These are phyloP conservation scores for Dictyostelium firmibasis DNA, from an alignment of 78 protist species.

Conservation along the genomic window DNA sequence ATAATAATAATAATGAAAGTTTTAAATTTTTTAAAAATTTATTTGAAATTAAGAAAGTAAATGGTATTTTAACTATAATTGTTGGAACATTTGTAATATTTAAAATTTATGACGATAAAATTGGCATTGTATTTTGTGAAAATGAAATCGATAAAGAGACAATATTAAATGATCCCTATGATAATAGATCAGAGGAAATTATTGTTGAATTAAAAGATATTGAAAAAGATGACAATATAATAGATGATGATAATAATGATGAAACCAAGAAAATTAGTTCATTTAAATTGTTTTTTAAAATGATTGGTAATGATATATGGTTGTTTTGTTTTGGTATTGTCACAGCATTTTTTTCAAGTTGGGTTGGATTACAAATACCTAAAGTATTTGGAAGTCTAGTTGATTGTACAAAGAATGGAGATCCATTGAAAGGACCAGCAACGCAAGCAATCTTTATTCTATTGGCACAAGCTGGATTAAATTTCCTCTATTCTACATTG, in stretches of 20 bases:
- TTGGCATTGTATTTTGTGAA: conserved; percentile 21
- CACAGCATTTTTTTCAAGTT: conserved; percentile 50
- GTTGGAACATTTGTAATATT: conserved; percentile 3
- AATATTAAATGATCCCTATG: neutral
- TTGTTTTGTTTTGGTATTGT: conserved; percentile 29
- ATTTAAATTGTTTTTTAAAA: conserved; percentile 24
- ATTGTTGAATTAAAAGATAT: neutral
- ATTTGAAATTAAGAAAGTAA: neutral
- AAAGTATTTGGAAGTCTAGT: conserved; percentile 62
- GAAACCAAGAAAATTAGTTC: neutral
- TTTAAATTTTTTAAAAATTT: neutral
- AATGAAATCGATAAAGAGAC: neutral
- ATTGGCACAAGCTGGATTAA: conserved; percentile 9
- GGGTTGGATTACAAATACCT: conserved; percentile 66
- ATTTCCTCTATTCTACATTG: conserved; percentile 25
- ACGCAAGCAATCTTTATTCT: conserved; percentile 14
- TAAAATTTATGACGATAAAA: conserved; percentile 7
- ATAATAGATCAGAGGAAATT: neutral
- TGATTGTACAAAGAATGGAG: conserved; percentile 49
- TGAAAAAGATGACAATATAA: neutral
- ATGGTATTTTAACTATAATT: neutral
- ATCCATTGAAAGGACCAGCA: conserved; percentile 5
- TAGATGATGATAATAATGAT: neutral
- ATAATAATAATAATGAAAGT: neutral
- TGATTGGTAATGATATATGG: conserved; percentile 45